Conservation (phyloP, 768 basidiomycete genomes). For the Brasilioporus rufonigricans region DNA sequence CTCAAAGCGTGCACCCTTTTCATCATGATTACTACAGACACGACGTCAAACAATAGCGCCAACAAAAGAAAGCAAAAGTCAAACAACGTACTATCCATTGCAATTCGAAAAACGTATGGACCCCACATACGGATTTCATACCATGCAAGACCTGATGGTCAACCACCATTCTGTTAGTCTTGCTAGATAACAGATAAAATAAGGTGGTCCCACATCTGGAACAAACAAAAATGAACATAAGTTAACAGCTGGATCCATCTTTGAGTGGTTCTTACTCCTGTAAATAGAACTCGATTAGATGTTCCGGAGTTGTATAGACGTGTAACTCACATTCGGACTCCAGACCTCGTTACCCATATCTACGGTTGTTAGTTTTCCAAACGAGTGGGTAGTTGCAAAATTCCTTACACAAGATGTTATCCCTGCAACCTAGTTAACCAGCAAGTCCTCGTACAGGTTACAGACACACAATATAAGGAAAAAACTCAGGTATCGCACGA, state of each 20-base stretch:
- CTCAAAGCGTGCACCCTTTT: conserved; percentile 18
- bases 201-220: conserved; percentile 10
- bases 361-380: conserved; percentile 1
- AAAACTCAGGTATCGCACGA: conserved; percentile 21
- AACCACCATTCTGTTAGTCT: background rate
- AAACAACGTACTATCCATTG: conserved; percentile 18
- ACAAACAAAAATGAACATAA: background rate
- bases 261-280: conserved; percentile 11
- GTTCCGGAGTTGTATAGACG: too few species aligned
- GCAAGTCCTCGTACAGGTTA: background rate
- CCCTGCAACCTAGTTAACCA: conserved; percentile 2
- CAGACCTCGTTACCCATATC: conserved; percentile 6
- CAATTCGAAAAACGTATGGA: conserved; percentile 10
- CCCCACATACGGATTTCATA: conserved; percentile 17
- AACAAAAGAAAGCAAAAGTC: background rate
- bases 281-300: background rate
- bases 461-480: conserved; percentile 9
- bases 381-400: background rate
- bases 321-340: conserved; percentile 8
- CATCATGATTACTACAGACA: conserved; percentile 18
- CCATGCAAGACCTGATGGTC: conserved; percentile 11
- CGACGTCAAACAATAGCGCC: background rate
- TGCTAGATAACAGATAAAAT: background rate
- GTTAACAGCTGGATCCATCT: background rate
- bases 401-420: conserved; percentile 9